Base-by-base conservation (phyloP, 1,139 yeast species). In the Kazachstania sp. region DNA sequence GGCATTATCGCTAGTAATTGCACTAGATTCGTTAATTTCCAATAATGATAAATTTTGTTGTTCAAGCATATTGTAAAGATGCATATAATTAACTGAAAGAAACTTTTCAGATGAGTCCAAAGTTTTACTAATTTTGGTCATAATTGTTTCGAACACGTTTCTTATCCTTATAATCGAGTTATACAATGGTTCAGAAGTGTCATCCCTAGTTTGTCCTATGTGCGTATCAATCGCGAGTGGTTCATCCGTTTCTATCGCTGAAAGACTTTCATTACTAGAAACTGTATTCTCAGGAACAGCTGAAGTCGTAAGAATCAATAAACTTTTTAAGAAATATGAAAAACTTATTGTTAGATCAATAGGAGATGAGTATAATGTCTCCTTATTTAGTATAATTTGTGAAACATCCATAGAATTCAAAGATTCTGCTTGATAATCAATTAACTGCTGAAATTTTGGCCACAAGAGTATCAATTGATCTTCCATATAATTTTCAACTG, bases 381-480 rank as follows among this genome's bases (percentile, higher is more conserved):
- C 19, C n/a, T 60, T 52, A n/a, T 59, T 57, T 31, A 66, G 52
- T 29, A 60, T 51, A 26, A 45, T 49, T 6, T 55, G 52, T 2
- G 60, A 51, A 41, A 62, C 57, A 15, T 71, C 65, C 35, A 66
- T 72, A 48, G 66, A 71, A 52, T 71, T 77, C 64, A 88, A 69
- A 29, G 79, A 76, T 20, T 83, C 87, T 60, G 95, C 83, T 57
- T 88, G 86, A 42, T 77, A 67, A 63, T 88, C 96, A 45, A 88
- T 75, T 37, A 86, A 71, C 44, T 72, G 74, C 57, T 92, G 95
- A 59, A 88, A 85, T 50, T 78, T 80, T 1, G 97, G 96, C 97
- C 97, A 90, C 38, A 90, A 68, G 0, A 74, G 63, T 42, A 86
- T 74, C 50, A 83, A 66, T 51, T 85, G 78, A 12, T 80, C 72